Base-by-base conservation (phyloP, 305 asterid genomes). In the Salvia sclarea region DNA sequence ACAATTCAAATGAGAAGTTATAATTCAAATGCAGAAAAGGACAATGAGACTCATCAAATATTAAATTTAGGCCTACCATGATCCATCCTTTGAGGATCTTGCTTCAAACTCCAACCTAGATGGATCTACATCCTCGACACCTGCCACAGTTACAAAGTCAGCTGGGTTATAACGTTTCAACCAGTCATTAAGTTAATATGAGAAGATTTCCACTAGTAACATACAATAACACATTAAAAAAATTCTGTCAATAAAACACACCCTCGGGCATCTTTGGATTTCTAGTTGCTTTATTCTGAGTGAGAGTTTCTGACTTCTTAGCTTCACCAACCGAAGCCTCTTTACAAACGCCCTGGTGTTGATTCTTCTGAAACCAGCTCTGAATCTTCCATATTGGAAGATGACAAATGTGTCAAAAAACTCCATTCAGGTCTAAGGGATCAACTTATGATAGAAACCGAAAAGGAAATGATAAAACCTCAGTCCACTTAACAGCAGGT, bases 31-130 rank as follows among this genome's bases (percentile, higher is more conserved):
- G 14, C 61, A 18, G 20, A 17, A 54, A 76, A 38, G 59, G 33
- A 74, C 24, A 48, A 41, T 21, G 20, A 60, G 21, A 44, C 24
- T 47, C 35, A 38, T 57, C 37, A 52, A 47, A 68, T 37, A 53
- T 35, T 16, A 61, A 62, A 65, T 11, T 7, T 57, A 62, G 67
- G 64, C 81, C 75, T 81, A 89, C 98, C 96, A 92, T 33, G 98
- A 96, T 58, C 91, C 91, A 67, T 92, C 98, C 73, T 61, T 80
- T 6, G 86, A 28, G 43, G 98, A 92, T 79, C 75, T 81, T 6
- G 98, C 96, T 80, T 89, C 96, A 69, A 87, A 89, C 78, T 86
- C 88, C 84, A 89, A 47, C 50, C 62, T 79, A 30, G 89, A 78
- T 13, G 76, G 35, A 63, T 87, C 83, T 74, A 72, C 71, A 82